Evolutionary conservation across 2,329 filamentous ascomycete species (phyloP).

Genomic region (Stachybotrys echinatus): DNA sequence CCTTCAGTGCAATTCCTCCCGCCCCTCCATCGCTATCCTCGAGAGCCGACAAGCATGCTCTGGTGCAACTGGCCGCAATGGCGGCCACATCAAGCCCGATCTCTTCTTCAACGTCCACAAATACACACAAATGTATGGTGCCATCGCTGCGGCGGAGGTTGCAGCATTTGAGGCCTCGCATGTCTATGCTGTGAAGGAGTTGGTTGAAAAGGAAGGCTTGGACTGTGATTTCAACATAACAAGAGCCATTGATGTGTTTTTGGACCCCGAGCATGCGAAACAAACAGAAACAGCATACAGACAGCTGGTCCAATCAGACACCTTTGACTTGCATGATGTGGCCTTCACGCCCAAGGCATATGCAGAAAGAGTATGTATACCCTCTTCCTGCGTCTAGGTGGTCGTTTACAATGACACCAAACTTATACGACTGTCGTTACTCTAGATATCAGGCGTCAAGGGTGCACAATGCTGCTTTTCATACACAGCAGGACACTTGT

Average conservation of each 20-base stretch:
- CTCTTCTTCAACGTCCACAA: slow-evolving; percentile 11
- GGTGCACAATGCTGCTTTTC: slow-evolving; percentile 11
- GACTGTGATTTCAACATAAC: slow-evolving; percentile 38
- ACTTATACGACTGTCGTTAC: no score
- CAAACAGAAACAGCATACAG: slow-evolving; percentile 4
- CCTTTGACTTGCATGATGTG: slow-evolving; percentile 1
- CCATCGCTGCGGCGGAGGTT: slow-evolving; percentile 12
- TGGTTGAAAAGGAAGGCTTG: slow-evolving; percentile 29
- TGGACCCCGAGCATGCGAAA: slow-evolving; percentile 16
- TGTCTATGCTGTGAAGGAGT: slow-evolving; percentile 22
- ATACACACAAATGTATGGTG: slow-evolving; percentile 11
- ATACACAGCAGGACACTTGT: slow-evolving; percentile 12
- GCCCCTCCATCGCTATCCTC: slow-evolving; percentile 22
- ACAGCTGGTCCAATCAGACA: neutral
- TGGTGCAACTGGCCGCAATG: slow-evolving; percentile 30
- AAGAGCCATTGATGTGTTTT: slow-evolving; percentile 30
- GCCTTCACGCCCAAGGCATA: neutral
- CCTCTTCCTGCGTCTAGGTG: no score
- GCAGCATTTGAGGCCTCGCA: slow-evolving; percentile 14
- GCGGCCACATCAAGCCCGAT: slow-evolving; percentile 17
- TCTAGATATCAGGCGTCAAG: slow-evolving; percentile 7
- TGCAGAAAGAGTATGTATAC: neutral
- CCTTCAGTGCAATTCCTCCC: slow-evolving; percentile 12
- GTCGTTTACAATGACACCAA: no score
- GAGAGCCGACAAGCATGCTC: slow-evolving; percentile 27